These are phyloP conservation scores for Rhypophila decipiens DNA, from an alignment of 495 filamentous ascomycete genomes.

Conservation along the genomic window DNA sequence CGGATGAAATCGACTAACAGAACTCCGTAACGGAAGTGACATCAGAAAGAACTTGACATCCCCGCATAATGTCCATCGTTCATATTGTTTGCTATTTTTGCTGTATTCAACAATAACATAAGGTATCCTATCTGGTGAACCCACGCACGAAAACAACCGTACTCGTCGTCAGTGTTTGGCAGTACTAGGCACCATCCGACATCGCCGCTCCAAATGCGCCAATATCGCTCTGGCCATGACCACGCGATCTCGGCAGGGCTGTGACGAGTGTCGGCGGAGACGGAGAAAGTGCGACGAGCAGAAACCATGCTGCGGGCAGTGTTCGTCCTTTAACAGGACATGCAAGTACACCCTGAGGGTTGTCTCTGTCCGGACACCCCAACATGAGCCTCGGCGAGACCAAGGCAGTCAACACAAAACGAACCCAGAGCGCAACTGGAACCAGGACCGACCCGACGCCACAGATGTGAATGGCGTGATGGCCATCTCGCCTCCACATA, in stretches of 20 bases:
- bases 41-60: neutral
- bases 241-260: conserved; percentile 15
- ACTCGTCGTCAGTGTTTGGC: neutral
- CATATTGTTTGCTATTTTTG: neutral
- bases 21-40: neutral
- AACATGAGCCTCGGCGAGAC: too few relatives aligned
- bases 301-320: conserved; percentile 13
- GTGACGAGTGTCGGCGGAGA: conserved; percentile 15
- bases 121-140: neutral
- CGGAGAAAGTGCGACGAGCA: conserved; percentile 15
- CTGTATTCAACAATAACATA: neutral
- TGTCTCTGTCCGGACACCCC: conserved; percentile 3
- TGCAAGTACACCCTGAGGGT: conserved; percentile 13
- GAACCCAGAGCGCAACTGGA: neutral
- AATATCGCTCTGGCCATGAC: neutral
- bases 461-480: neutral
- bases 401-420: neutral
- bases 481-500: conserved; percentile 1
- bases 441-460: neutral
- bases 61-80: neutral
- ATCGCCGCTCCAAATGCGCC: neutral
- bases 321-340: conserved; percentile 6
- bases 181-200: neutral
- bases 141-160: neutral
- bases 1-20: neutral